Conservation (phyloP, 1,284 basidiomycete species). For the Tetrapyrgos nigripes region DNA sequence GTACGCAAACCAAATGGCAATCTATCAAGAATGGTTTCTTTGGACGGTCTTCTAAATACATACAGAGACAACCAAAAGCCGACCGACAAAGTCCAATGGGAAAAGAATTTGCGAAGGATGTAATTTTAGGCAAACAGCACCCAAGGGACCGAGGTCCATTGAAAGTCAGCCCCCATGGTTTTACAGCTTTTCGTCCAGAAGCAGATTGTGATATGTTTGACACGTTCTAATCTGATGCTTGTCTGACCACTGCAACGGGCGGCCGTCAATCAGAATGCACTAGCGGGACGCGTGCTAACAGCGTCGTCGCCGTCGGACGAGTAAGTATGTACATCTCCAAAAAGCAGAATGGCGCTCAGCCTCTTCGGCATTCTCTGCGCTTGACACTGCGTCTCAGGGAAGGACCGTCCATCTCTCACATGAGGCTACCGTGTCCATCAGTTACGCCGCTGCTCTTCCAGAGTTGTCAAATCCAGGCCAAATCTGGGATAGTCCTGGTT, state of each 20-base stretch:
- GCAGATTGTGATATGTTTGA: background rate
- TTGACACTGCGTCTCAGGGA: background rate
- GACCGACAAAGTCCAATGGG: background rate
- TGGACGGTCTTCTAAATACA: background rate
- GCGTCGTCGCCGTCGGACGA: too few relatives aligned
- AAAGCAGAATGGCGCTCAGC: too few relatives aligned
- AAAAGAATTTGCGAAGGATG: background rate
- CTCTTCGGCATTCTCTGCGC: background rate
- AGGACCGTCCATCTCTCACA: background rate
- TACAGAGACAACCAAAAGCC: background rate
- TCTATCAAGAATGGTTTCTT: background rate
- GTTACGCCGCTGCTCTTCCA: background rate
- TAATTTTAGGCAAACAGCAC: background rate
- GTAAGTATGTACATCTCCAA: too few relatives aligned
- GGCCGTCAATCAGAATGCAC: too few relatives aligned
- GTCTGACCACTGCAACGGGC: too few relatives aligned
- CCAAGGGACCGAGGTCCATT: background rate
- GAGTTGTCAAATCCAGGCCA: background rate
- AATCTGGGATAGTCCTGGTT: background rate
- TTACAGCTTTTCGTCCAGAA: background rate
- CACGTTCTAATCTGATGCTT: too few relatives aligned
- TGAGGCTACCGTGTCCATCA: background rate
- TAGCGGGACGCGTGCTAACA: too few relatives aligned
- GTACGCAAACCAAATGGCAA: background rate
- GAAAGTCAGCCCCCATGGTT: too few relatives aligned